Base-by-base conservation (phyloP, 2,329 filamentous ascomycete genomes). In the Ceratocystis cubensis region DNA sequence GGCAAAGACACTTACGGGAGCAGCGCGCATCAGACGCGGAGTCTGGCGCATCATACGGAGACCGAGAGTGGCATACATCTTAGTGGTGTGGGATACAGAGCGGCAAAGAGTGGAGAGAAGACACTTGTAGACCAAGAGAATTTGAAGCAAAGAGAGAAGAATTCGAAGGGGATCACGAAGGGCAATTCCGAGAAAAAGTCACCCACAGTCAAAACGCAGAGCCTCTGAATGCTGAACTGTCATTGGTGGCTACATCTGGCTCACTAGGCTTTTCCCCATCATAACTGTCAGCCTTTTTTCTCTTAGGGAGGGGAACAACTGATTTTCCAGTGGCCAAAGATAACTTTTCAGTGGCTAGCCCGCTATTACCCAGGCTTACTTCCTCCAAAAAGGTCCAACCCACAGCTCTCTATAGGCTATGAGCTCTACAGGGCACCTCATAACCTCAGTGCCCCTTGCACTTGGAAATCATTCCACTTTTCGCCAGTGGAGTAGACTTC, bases 21-120 rank as follows among this genome's bases (percentile, higher is more conserved):
- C 77, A 71, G 88, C 85, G 75, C 80, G 79, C 82, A 87, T 82
- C 82, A 86, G 82, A 78, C 83, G 83, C 76, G 78, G 78, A 71
- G 84, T 85, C 71, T 84, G 83, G 76, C 81, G 84, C 76, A 86
- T 83, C 82, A 88, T 86, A 74, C 83, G 81, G 74, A 90, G 77
- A 74, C 82, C 78, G 73, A 81, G 80, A 73, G 87, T 85, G 74
- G 86, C 79, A 76, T 82, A 83, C 86, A 89, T 88, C 69, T 76
- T 82, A 25, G 59, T 50, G 61, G 63, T 65, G 53, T 61, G 46
- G 44, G 57, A 63, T 45, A 65, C 48, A 65, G 46, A 28, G 61
- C 44, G 59, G n/a, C 45, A 28, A n/a, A 65, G 57, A 65, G 30
- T 46, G 61, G 25, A 65, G 28, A 59, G 41, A n/a, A 22, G 37